phyloP scores from a whole-genome alignment of 495 filamentous ascomycete species.

The Friedmanniomyces simplex region DNA sequence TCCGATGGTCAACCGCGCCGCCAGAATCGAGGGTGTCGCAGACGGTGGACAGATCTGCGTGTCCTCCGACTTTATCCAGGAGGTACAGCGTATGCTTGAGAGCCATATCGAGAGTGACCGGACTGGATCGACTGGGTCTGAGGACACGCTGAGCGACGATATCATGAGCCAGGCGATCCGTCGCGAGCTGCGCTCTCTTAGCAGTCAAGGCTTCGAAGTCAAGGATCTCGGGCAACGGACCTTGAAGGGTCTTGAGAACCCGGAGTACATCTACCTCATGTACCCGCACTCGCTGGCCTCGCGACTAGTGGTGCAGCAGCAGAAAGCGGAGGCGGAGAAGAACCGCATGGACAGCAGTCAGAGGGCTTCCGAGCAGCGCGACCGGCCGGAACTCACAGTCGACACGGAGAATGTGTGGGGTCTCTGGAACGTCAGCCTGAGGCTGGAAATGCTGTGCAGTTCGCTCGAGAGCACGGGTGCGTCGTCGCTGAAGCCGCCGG shows the following conservation, averaged over 20 bases:
- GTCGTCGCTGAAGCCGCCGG: slow-evolving; percentile 54
- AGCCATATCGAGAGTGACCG: slow-evolving; percentile 70
- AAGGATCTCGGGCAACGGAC: slow-evolving; percentile 91
- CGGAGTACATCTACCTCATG: slow-evolving; percentile 86
- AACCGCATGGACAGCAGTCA: slow-evolving; percentile 39
- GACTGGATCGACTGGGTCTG: slow-evolving; percentile 54
- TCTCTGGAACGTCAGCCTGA: slow-evolving; percentile 78
- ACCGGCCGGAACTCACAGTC: slow-evolving; percentile 38
- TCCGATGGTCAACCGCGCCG: slow-evolving; percentile 95
- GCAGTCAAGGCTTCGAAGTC: slow-evolving; percentile 88
- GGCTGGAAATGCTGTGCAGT: slow-evolving; percentile 86
- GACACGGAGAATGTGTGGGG: slow-evolving; percentile 78
- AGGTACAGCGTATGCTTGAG: slow-evolving; percentile 85
- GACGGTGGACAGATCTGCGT: slow-evolving; percentile 96
- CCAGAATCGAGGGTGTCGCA: slow-evolving; percentile 85
- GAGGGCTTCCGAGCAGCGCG: slow-evolving; percentile 23
- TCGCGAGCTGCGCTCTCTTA: slow-evolving; percentile 75
- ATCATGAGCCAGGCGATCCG: slow-evolving; percentile 60
- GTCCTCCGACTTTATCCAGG: slow-evolving; percentile 89
- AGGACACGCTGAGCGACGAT: slow-evolving; percentile 63
- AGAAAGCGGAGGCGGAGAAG: slow-evolving; percentile 35
- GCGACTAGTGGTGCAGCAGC: slow-evolving; percentile 55
- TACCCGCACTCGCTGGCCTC: slow-evolving; percentile 84
- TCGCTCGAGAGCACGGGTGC: slow-evolving; percentile 58
- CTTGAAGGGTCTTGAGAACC: slow-evolving; percentile 94